A percentile compares a stretch with the other conserved stretches of the same genome.
phyloP scores from a whole-genome alignment of 345 rosid species.

The Clarkia xantiana region DNA sequence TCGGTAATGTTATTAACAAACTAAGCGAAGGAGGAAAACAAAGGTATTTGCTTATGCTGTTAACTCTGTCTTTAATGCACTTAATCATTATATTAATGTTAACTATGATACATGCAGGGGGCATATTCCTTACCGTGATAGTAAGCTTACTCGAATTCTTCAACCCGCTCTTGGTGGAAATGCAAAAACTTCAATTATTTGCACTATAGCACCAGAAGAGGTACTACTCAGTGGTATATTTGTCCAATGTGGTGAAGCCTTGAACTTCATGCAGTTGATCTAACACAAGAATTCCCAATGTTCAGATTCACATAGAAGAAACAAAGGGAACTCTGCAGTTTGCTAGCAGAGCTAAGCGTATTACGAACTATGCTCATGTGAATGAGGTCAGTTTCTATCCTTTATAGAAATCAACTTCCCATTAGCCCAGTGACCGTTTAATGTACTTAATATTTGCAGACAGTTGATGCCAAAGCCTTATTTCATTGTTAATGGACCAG shows the following conservation, averaged over 20 bases:
- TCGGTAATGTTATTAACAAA: slow-evolving; percentile 93
- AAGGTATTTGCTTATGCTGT: slow-evolving; percentile 30
- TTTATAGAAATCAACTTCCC: slow-evolving; percentile 2
- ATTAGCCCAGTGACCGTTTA: neutral
- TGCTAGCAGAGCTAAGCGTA: slow-evolving; percentile 93
- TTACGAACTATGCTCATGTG: slow-evolving; percentile 92
- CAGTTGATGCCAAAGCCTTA: too few species aligned
- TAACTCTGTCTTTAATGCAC: neutral
- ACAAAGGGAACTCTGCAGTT: slow-evolving; percentile 88
- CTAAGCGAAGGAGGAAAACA: slow-evolving; percentile 68
- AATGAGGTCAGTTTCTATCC: slow-evolving; percentile 49
- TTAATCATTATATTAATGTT: neutral
- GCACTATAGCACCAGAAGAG: slow-evolving; percentile 97
- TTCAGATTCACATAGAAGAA: slow-evolving; percentile 85
- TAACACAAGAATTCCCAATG: neutral
- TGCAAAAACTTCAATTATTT: slow-evolving; percentile 91
- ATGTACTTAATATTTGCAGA: neutral
- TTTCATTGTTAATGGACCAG: too few species aligned
- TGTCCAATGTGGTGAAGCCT: neutral
- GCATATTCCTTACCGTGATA: slow-evolving; percentile 95
- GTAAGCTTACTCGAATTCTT: slow-evolving; percentile 94
- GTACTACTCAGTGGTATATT: slow-evolving; percentile 19
- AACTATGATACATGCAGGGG: slow-evolving; percentile 34
- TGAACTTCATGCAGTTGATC: neutral
- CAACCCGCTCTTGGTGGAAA: slow-evolving; percentile 98